Base-by-base conservation (phyloP, 2,329 filamentous ascomycete species). In the Cladosporium phlei region DNA sequence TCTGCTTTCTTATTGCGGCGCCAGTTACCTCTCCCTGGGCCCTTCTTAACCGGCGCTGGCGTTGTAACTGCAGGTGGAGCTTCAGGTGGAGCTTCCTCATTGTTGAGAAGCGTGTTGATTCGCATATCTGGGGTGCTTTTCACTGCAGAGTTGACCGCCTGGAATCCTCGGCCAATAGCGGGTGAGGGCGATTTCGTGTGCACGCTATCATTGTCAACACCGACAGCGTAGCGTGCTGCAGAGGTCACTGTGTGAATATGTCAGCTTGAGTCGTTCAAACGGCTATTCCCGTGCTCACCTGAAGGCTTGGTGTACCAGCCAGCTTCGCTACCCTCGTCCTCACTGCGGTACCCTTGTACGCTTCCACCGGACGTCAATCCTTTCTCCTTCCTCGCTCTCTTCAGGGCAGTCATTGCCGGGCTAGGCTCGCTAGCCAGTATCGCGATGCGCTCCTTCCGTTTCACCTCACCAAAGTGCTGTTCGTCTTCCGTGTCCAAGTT, bases 401-500 rank as follows among this genome's bases (percentile, higher is more conserved):
- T 76, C 3, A 73, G 68, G 5, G 72, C 72, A 6, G 72, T 74
- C 55, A 75, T 80, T 5, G 84, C 72, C 48, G 83, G 84, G 21
- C 79, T 80, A 62, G 86, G 83, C 58, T 90, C 86, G 58, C 82
- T 83, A 52, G 85, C 83, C 40, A 90, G 76, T 53, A 90, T 90
- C 57, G 69, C 59, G 55, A 82, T 83, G 42, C 86, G 75, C 64
- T 88, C 85, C 59, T 80, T 82, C 66, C 86, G 80, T 70, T 89
- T 90, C 55, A 78, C 74, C 53, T 80, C 74, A 21, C 86, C 86
- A 67, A 87, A 90, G 2, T 78, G 76, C 47, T 80, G 68, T 66
- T 90, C 85, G 47, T 82, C 79, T 12, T 72, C 69, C 0, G 85
- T 81, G 60, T 93, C 87, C 3, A 88, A 78, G 57, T 93, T 93